Conservation (phyloP, 2,329 filamentous ascomycete species). For the Alternaria tenuissima region DNA sequence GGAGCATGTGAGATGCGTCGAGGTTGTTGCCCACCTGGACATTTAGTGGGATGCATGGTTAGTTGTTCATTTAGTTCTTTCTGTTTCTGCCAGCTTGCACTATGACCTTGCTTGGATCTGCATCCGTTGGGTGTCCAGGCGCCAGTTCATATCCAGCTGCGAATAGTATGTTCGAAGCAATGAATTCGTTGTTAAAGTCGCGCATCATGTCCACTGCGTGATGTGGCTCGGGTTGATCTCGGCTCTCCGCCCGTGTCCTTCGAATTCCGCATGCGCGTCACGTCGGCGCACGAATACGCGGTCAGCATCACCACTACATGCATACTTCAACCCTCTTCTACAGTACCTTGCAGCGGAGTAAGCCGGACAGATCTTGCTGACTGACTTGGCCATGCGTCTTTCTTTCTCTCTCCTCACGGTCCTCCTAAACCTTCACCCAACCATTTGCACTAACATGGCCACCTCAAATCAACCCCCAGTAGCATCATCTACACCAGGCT, state of each 20-base stretch:
- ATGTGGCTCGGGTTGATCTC: slow-evolving; percentile 4
- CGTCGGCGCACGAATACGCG: not conserved
- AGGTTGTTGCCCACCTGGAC: not conserved
- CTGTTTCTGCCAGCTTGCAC: not conserved
- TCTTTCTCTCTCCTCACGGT: not conserved
- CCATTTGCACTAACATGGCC: not conserved
- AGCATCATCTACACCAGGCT: not conserved
- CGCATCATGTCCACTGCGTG: too few species aligned
- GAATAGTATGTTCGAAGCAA: not conserved
- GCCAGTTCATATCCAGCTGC: not conserved
- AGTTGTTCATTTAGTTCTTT: not conserved
- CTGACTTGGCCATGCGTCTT: not conserved
- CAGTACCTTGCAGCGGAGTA: not conserved
- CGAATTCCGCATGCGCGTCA: not conserved
- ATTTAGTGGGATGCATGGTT: not conserved
- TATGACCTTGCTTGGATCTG: not conserved
- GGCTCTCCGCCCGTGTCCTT: slow-evolving; percentile 20
- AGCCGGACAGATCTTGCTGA: not conserved
- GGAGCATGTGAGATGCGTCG: not conserved
- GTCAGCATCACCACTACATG: not conserved
- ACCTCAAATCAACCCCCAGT: not conserved
- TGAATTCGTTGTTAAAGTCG: not conserved
- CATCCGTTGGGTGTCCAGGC: not conserved
- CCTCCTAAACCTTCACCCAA: not conserved
- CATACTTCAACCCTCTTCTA: not conserved